Evolutionary conservation across 192 early-diverging fungal species (phyloP).

Genomic region (Backusella morwellensis): DNA sequence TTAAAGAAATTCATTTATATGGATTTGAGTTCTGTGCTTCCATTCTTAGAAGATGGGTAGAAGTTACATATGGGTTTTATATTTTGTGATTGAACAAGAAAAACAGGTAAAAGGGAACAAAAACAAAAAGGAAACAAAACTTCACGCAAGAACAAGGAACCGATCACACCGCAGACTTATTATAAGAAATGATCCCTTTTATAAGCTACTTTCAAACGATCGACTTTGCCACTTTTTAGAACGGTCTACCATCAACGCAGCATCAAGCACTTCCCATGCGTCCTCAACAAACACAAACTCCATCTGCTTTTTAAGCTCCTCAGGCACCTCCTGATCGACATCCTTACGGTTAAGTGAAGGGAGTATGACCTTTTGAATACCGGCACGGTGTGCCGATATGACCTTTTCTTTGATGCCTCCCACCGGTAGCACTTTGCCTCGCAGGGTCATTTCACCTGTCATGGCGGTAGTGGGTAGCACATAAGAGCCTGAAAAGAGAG

Average conservation of each 20-base stretch:
- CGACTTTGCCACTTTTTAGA: background rate
- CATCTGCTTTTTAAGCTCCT: constrained; percentile 64
- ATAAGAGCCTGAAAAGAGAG: constrained; percentile 60
- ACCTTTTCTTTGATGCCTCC: constrained; percentile 90
- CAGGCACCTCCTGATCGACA: constrained; percentile 67
- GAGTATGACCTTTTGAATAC: constrained; percentile 68
- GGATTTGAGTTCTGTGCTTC: no score
- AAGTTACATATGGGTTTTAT: no score
- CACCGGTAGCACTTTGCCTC: constrained; percentile 78
- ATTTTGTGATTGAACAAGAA: no score
- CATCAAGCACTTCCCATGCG: constrained; percentile 60
- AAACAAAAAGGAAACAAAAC: no score
- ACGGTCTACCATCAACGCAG: constrained; percentile 33
- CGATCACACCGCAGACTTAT: no score
- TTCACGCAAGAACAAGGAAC: no score
- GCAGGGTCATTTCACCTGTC: constrained; percentile 87
- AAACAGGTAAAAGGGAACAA: no score
- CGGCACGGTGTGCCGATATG: constrained; percentile 76
- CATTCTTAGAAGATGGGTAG: no score
- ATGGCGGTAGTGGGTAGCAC: constrained; percentile 64
- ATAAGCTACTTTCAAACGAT: background rate
- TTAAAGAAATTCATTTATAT: no score
- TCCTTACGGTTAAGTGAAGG: constrained; percentile 73
- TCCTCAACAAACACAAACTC: constrained; percentile 66
- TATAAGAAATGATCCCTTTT: background rate